Evolutionary conservation across 2,329 filamentous ascomycete genomes (phyloP).

Genomic region (Fusarium liriodendri): DNA sequence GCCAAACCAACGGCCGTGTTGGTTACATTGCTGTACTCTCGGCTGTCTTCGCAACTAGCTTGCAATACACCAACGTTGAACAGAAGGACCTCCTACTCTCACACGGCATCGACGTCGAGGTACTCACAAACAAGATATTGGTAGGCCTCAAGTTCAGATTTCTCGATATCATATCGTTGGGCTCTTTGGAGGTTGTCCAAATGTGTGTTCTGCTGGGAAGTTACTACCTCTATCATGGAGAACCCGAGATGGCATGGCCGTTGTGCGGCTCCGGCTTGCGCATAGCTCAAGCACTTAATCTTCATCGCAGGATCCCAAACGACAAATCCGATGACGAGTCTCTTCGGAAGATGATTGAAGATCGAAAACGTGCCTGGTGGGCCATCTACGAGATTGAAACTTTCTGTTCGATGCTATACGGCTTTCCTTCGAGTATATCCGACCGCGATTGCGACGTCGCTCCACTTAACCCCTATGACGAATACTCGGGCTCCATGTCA

Average conservation of each 20-base stretch:
- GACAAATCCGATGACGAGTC: background rate
- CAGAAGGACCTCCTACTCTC: background rate
- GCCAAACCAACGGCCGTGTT: background rate
- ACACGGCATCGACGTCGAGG: background rate
- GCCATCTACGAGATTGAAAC: conserved; percentile 55
- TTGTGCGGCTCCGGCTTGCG: conserved; percentile 51
- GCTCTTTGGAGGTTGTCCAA: conserved; percentile 47
- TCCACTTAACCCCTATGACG: conserved; percentile 41
- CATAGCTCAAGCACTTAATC: conserved; percentile 49
- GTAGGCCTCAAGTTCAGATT: conserved; percentile 4
- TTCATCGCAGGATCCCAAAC: conserved; percentile 39
- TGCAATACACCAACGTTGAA: conserved; percentile 7
- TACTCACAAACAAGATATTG: conserved; percentile 4
- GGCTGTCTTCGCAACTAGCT: conserved; percentile 24
- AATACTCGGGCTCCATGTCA: conserved; percentile 15
- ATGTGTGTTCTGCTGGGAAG: conserved; percentile 51
- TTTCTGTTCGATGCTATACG: conserved; percentile 54
- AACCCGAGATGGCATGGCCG: conserved; percentile 51
- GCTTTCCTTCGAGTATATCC: conserved; percentile 48
- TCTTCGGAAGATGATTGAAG: conserved; percentile 29
- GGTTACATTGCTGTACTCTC: conserved; percentile 22
- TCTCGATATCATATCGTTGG: conserved; percentile 26
- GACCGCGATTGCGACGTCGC: conserved; percentile 49
- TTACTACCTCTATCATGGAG: conserved; percentile 51
- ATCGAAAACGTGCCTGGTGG: conserved; percentile 53